These are phyloP conservation scores for Rhizoclosmatium sp. DNA, from an alignment of 192 early-diverging fungal genomes.

Conservation along the genomic window DNA sequence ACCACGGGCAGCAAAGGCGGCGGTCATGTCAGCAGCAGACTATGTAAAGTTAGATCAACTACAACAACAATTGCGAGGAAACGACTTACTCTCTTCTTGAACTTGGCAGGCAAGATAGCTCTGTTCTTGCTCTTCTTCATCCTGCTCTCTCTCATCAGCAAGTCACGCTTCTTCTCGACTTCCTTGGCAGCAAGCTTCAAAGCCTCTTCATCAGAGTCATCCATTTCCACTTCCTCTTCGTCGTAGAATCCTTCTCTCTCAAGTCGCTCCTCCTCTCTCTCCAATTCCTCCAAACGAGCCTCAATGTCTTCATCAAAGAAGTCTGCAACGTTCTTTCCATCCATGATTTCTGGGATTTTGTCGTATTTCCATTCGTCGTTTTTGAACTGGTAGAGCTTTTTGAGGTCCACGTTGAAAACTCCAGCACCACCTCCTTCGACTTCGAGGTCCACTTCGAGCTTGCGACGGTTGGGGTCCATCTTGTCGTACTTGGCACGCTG, in stretches of 20 bases:
- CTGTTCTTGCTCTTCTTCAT: constrained; percentile 83
- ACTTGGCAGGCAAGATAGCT: constrained; percentile 72
- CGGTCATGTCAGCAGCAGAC: constrained; percentile 58
- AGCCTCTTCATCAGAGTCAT: constrained; percentile 83
- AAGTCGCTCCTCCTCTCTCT: constrained; percentile 95
- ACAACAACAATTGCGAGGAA: background rate
- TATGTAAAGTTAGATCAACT: background rate
- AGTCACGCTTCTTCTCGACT: constrained; percentile 86
- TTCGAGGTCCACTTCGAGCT: constrained; percentile 93
- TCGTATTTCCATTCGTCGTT: constrained; percentile 96
- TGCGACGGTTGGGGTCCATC: constrained; percentile 81
- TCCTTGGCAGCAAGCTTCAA: constrained; percentile 78
- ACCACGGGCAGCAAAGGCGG: constrained; percentile 76
- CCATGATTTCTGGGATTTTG: constrained; percentile 96
- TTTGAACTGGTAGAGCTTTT: constrained; percentile 88
- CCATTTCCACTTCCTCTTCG: constrained; percentile 62
- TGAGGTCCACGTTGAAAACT: constrained; percentile 94
- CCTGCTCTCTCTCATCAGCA: constrained; percentile 79
- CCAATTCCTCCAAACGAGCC: constrained; percentile 91
- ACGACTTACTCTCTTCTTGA: constrained; percentile 44
- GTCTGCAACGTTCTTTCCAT: constrained; percentile 98
- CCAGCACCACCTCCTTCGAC: constrained; percentile 90
- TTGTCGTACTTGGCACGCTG: constrained; percentile 77
- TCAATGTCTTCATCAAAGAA: constrained; percentile 98
- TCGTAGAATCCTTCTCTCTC: constrained; percentile 94